Evolutionary conservation across 306 rosid genomes (phyloP).

Genomic region (Echinosophora koreensis): DNA sequence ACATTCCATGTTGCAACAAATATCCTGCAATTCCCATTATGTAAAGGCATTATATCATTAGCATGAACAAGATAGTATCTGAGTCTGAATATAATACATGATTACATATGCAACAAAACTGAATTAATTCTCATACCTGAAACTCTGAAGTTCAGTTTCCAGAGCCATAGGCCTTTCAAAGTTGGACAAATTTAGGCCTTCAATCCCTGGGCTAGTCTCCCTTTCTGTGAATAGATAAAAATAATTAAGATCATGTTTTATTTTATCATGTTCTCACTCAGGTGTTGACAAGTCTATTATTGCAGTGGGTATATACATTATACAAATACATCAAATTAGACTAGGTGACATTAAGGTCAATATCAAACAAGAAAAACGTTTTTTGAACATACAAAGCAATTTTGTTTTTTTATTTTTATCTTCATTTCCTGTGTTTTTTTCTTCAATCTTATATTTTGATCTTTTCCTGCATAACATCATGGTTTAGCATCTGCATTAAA

Average conservation of each 20-base stretch:
- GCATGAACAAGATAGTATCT: constrained; percentile 15
- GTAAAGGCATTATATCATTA: neutral
- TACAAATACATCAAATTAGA: constrained; percentile 29
- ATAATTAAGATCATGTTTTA: constrained; percentile 26
- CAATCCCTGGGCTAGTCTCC: constrained; percentile 67
- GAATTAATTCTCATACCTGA: constrained; percentile 58
- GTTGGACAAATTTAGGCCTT: constrained; percentile 76
- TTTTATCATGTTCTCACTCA: constrained; percentile 12
- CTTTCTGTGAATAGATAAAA: constrained; percentile 61
- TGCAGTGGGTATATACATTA: constrained; percentile 4
- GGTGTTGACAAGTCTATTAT: constrained; percentile 30
- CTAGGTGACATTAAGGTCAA: constrained; percentile 43
- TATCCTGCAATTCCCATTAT: constrained; percentile 56
- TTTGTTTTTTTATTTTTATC: no score
- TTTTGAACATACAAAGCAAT: no score
- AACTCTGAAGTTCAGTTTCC: constrained; percentile 61
- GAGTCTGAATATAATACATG: neutral
- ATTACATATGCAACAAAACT: constrained; percentile 18
- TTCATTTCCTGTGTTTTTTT: no score
- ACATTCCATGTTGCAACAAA: constrained; percentile 97
- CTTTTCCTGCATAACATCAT: no score
- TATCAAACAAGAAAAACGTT: constrained; percentile 27
- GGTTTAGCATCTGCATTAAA: no score
- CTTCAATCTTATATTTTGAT: no score
- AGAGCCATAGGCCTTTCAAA: constrained; percentile 65